Evolutionary conservation across 2,329 filamentous ascomycete species (phyloP).

Genomic region (Clonostachys chloroleuca): DNA sequence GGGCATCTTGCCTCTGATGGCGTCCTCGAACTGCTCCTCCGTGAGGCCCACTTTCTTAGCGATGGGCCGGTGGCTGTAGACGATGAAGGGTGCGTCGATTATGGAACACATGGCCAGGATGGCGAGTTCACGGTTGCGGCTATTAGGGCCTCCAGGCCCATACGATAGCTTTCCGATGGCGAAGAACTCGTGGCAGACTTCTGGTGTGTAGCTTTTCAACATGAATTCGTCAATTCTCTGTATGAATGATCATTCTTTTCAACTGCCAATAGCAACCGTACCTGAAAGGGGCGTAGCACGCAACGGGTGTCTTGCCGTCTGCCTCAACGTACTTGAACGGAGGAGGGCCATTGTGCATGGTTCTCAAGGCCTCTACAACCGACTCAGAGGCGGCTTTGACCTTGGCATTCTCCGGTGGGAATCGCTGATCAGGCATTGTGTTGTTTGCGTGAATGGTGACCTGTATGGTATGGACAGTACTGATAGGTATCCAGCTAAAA

Average conservation of each 20-base stretch:
- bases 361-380: neutral
- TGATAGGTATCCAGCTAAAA: no score
- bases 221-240: no score
- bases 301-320: neutral
- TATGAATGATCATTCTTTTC: no score
- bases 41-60: neutral
- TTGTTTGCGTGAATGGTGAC: no score
- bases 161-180: neutral
- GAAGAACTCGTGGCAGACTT: no score
- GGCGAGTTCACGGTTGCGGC: neutral
- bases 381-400: neutral
- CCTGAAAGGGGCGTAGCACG: neutral
- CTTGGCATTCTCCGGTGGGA: no score
- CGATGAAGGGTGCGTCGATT: neutral
- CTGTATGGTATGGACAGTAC: no score
- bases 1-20: neutral
- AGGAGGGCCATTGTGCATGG: neutral
- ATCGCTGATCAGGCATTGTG: no score
- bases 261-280: no score
- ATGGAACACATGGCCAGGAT: neutral
- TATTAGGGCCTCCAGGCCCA: neutral
- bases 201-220: no score
- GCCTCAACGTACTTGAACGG: neutral
- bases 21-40: neutral
- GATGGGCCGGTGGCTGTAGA: neutral